phyloP scores from a whole-genome alignment of 441 rosid genomes.

The Jatropha podagrica region DNA sequence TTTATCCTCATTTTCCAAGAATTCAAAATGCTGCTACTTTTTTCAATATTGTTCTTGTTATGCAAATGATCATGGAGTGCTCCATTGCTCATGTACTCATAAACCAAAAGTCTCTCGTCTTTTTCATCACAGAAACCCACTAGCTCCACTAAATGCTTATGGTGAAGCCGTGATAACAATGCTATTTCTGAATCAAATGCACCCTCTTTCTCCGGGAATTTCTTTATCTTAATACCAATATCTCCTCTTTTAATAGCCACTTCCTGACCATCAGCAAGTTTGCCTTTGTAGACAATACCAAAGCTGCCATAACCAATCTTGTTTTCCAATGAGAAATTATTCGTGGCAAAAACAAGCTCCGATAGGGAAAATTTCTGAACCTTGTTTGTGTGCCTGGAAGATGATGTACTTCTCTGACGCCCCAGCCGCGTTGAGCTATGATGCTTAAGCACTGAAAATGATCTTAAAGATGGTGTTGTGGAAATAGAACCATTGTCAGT shows the following conservation, averaged over 20 bases:
- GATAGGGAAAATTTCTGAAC: constrained; percentile 36
- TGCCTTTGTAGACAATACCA: constrained; percentile 50
- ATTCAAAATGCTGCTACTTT: constrained; percentile 44
- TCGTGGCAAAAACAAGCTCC: constrained; percentile 48
- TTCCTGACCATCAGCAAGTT: constrained; percentile 46
- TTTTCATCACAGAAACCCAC: constrained; percentile 62
- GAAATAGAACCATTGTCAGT: constrained; percentile 20
- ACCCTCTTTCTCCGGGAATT: constrained; percentile 45
- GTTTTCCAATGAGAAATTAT: constrained; percentile 43
- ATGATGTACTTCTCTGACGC: constrained; percentile 42
- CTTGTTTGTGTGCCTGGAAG: constrained; percentile 36
- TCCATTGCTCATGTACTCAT: constrained; percentile 61
- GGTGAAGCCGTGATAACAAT: constrained; percentile 49
- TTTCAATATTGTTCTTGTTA: constrained; percentile 42
- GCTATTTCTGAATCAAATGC: constrained; percentile 55
- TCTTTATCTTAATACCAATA: constrained; percentile 23
- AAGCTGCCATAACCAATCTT: constrained; percentile 61
- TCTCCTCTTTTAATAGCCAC: constrained; percentile 65
- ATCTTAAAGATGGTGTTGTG: constrained; percentile 19
- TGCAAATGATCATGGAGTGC: constrained; percentile 75
- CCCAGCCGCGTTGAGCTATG: constrained; percentile 29
- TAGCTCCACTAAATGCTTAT: constrained; percentile 55
- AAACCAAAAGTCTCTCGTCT: constrained; percentile 57
- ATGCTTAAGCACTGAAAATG: constrained; percentile 24
- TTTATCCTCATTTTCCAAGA: constrained; percentile 83